Evolutionary conservation across 352 stramenopile genomes (phyloP), one percentile per base, ranked within the genome.

Genomic region (Pythium aristosporum): DNA sequence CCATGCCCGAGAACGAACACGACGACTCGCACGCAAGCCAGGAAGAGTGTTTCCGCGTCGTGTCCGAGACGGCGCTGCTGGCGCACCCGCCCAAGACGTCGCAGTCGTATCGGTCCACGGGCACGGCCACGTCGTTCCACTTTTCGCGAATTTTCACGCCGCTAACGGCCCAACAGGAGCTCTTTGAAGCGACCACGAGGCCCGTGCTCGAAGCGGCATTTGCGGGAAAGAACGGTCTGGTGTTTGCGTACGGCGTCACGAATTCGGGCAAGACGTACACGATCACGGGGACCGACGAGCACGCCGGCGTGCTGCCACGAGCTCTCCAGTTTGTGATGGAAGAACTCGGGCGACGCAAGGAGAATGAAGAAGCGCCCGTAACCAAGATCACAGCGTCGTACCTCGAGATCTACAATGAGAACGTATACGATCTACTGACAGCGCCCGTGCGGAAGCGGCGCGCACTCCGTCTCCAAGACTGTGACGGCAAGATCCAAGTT

Each of bases 181-280:
- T 99, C 20, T 99, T 99, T 63, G 76, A 92, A 15, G 79, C 72
- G 20, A 94, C 96, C 1, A 96, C 91, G 28, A 72, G 79, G 46
- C 94, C 94, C 16, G 87, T 99, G 39, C 73, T 99, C 8, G 77
- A 98, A 23, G 77, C 88, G 4, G 80, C 98, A 3, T 87, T 98
- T 52, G 61, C 78, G 3, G 88, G 88, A 5, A 85, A 88, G 37
- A 96, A 87, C 63, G 88, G 83, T 9, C 78, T 99, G 18, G 78
- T 99, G 15, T 99, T 99, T 60, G 96, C 96, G 9, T 99, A 99
- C 64, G 97, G 97, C 55, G 96, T 99, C 54, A 99, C 97, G 7
- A 99, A 99, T 69, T 98, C 97, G 5, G 97, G 97, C 41, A 99
- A 99, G 72, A 99, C 97, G 16, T 97, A 99, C 73, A 99, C 97